Base-by-base conservation (phyloP, 2,329 filamentous ascomycete species). In the Botryotinia convoluta region DNA sequence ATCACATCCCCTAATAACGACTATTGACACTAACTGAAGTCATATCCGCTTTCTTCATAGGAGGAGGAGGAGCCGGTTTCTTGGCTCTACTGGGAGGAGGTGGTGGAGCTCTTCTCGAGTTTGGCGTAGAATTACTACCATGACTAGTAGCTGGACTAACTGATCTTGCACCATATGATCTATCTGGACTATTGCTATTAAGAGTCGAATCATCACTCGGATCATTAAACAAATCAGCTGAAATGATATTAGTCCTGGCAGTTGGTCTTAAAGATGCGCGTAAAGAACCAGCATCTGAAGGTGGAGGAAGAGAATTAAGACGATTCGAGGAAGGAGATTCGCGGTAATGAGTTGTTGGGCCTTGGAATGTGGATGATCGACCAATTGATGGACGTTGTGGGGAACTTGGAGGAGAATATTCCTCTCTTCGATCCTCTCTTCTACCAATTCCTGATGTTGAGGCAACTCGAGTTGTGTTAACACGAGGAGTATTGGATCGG, bases 61-160 rank as follows among this genome's bases (percentile, higher is more conserved):
- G 90, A 35, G 89, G 90, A 65, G 88, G 88, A 54, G 88, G 88
- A 74, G 90, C 89, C 20, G 89, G 89, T 81, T 92, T 92, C 85
- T 91, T 92, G 51, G 87, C 83, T 79, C 89, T 83, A 35, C 86
- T 87, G 39, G 88, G 88, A 37, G 90, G 90, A 42, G 90, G 90
- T 32, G 90, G 90, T 64, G 89, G 87, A 62, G 85, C 86, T 81
- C 88, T 89, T 80, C 81, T 79, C 39, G 80, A 77, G 70, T 78
- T 76, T 32, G 76, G 72, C 12, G 83, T 83, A 29, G 83, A 84
- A 78, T 85, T 85, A 78, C 85, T 87, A 39, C 85, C 85, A 76
- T 87, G 84, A 14, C 85, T 85, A 20, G 85, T 85, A 32, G 86
- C 86, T 8, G 88, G 88, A 62, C 87, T 88, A 20, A 85, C 85